These are phyloP conservation scores for Moringa oleifera DNA, from an alignment of 345 rosid species.

Conservation along the genomic window DNA sequence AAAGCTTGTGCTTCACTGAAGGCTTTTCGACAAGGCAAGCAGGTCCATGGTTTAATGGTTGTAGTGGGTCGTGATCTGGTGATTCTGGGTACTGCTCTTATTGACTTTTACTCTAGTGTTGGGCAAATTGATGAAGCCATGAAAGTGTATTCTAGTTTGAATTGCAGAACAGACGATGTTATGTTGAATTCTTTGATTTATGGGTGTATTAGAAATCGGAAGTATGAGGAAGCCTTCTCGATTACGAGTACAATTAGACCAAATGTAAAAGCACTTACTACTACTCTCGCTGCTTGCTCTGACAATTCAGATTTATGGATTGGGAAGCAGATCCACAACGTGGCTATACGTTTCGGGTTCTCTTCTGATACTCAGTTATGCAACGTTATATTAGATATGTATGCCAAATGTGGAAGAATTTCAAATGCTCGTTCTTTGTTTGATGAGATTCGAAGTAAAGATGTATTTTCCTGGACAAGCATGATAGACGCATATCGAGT, in stretches of 20 bases:
- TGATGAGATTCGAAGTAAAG: constrained; percentile 32
- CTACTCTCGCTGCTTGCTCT: constrained; percentile 67
- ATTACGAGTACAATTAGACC: constrained; percentile 45
- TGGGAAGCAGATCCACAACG: constrained; percentile 72
- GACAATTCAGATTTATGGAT: constrained; percentile 55
- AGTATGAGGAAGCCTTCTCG: constrained; percentile 46
- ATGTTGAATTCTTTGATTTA: constrained; percentile 64
- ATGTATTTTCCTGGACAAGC: constrained; percentile 75
- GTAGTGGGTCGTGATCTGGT: constrained; percentile 69
- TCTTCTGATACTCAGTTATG: constrained; percentile 52
- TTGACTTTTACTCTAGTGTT: constrained; percentile 57
- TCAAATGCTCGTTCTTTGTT: constrained; percentile 38
- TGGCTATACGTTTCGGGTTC: constrained; percentile 46
- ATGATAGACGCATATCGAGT: constrained; percentile 72
- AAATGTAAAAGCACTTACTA: constrained; percentile 52
- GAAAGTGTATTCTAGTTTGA: constrained; percentile 39
- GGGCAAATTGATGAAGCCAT: constrained; percentile 48
- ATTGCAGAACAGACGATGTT: constrained; percentile 36
- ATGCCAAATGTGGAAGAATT: constrained; percentile 65
- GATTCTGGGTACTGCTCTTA: constrained; percentile 61
- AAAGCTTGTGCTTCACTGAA: constrained; percentile 53
- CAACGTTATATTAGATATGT: constrained; percentile 71
- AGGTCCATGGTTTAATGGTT: constrained; percentile 61
- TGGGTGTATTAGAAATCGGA: constrained; percentile 52
- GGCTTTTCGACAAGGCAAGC: constrained; percentile 63